Evolutionary conservation across 192 early-diverging fungal genomes (phyloP), one percentile per base, ranked within the genome.

Genomic region (Coemansia sp.): DNA sequence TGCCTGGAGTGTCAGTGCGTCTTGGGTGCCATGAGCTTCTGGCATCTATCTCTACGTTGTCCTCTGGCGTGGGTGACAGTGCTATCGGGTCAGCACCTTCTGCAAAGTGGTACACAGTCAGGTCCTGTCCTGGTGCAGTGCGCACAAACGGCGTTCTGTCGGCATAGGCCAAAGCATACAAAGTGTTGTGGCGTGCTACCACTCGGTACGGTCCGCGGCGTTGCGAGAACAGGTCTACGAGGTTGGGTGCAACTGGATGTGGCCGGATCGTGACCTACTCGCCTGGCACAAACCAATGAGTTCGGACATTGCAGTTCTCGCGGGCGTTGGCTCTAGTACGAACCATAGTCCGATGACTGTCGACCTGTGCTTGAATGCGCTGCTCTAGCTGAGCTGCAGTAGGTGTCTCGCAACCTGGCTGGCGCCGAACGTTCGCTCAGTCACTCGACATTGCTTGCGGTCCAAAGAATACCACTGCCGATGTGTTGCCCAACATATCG

Each of bases 191-290:
- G 25, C 58, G 25, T 0, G 41, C 43, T 1, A 48, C 43, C 43
- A 71, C 69, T 1, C 17, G 14, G 45, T 47, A 65, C 11, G 69
- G 69, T 10, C 69, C 69, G 3, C 24, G 17, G 2, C 57, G 25
- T 19, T 52, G 32, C 1, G 21, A 22, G n/a, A 57, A 47, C 24
- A 53, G 57, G 1, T 5, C 38, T 1, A 58, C 52, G 17, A 71
- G 56, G 48, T 71, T 41, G 9, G 39, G 2, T 5, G 57, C 48
- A 19, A 14, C 25, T 15, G 63, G 69, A 4, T 21, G 50, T 11
- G 52, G 61, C 0, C 50, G 21, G 5, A 29, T 17, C 11, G 66
- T 69, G 39, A 69, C 66, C 14, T 10, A 62, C 22, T 56, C 54
- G 22, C 66, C 60, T 5, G 50, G 51, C 53, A 39, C 25, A 19